A percentile compares a stretch with the other conserved stretches of the same genome.
Conservation (phyloP, 2,329 filamentous ascomycete genomes). For the Beauveria caledonica region DNA sequence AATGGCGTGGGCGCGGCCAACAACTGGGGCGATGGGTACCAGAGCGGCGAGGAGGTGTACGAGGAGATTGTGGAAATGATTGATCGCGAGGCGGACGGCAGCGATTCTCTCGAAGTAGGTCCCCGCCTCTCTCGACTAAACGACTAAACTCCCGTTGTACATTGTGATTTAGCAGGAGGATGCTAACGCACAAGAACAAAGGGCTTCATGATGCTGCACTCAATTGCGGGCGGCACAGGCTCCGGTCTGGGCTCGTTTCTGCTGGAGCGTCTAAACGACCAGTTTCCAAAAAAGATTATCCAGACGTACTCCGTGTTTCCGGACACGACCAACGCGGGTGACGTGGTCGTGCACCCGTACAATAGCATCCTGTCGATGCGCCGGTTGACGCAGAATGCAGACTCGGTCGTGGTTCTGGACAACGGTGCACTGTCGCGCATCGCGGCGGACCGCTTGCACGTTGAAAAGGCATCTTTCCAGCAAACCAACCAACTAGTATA, state of each 20-base stretch:
- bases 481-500: slow-evolving; percentile 90
- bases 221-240: slow-evolving; percentile 92
- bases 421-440: slow-evolving; percentile 92
- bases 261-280: slow-evolving; percentile 89
- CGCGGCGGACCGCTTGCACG: slow-evolving; percentile 86
- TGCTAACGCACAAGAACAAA: slow-evolving; percentile 21
- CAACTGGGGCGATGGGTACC: slow-evolving; percentile 96
- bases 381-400: slow-evolving; percentile 86
- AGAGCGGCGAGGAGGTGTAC: slow-evolving; percentile 81
- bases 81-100: slow-evolving; percentile 94
- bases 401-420: slow-evolving; percentile 94
- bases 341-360: slow-evolving; percentile 97
- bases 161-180: no score
- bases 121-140: no score
- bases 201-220: slow-evolving; percentile 98
- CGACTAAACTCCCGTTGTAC: not conserved
- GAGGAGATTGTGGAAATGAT: slow-evolving; percentile 99
- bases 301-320: slow-evolving; percentile 99
- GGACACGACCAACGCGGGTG: slow-evolving; percentile 75
- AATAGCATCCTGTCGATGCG: slow-evolving; percentile 93
- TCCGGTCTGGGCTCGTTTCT: slow-evolving; percentile 94
- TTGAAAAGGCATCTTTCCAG: slow-evolving; percentile 91
- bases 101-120: slow-evolving; percentile 80
- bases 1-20: slow-evolving; percentile 91
- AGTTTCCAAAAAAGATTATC: slow-evolving; percentile 97